Evolutionary conservation across 2,329 filamentous ascomycete species (phyloP).

Genomic region (Phialocephala sp.): DNA sequence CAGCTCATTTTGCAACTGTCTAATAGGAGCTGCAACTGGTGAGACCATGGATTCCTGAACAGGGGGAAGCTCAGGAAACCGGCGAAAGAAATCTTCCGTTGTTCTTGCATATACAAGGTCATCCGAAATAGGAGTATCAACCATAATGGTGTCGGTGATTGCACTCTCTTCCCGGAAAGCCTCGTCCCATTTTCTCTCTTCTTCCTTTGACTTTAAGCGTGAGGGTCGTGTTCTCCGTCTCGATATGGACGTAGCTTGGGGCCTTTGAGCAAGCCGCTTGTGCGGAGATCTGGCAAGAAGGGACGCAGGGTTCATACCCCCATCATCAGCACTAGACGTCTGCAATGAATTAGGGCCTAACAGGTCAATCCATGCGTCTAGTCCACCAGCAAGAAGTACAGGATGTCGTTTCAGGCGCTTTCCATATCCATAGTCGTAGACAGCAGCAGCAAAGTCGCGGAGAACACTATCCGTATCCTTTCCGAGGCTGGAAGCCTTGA

Average conservation of each 20-base stretch:
- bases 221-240: constrained; percentile 53
- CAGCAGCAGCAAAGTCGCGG: constrained; percentile 75
- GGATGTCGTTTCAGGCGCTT: constrained; percentile 76
- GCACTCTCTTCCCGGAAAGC: constrained; percentile 69
- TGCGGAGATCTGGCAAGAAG: neutral
- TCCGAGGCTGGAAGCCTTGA: constrained; percentile 48
- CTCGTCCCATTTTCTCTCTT: constrained; percentile 81
- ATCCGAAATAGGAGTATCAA: constrained; percentile 48
- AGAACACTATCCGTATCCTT: constrained; percentile 60
- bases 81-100: constrained; percentile 82
- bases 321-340: constrained; percentile 46
- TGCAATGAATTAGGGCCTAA: constrained; percentile 63
- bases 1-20: constrained; percentile 36
- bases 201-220: constrained; percentile 78
- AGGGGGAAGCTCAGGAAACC: constrained; percentile 75
- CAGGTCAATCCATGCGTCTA: constrained; percentile 87
- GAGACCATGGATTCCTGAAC: constrained; percentile 66
- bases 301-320: constrained; percentile 23
- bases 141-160: constrained; percentile 43
- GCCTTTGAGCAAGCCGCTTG: constrained; percentile 38
- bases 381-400: constrained; percentile 79
- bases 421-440: constrained; percentile 83
- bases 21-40: constrained; percentile 11
- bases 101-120: constrained; percentile 66
- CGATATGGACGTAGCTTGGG: constrained; percentile 43